Evolutionary conservation across 2,329 filamentous ascomycete genomes (phyloP), one percentile per base, ranked within the genome.

Genomic region (Colletotrichum liriopes): DNA sequence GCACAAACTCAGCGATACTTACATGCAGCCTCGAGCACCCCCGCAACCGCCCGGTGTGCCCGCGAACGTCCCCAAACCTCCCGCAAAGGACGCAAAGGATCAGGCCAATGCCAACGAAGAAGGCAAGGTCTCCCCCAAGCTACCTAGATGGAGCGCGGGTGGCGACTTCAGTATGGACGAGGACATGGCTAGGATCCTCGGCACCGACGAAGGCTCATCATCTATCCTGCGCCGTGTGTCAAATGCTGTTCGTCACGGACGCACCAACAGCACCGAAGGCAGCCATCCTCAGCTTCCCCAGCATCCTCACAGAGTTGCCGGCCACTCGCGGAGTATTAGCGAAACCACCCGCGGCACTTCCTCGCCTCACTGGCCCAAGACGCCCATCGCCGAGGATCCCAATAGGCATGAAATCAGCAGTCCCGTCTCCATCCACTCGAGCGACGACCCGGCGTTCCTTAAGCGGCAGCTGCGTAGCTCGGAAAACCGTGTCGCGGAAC

Each of bases 141-240:
- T 94, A 74, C 90, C 93, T 75, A 88, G 92, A 77, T 94, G 90
- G 90, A 97, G 93, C 81, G 88, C 90, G 54, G 94, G 94, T 64
- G 94, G 92, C 66, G 95, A 97, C 75, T 96, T 98, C 78, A 96
- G 93, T 72, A 91, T 98, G 92, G 96, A 98, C 75, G 95, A 98
- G 81, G 96, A 98, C 79, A 94, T 98, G 90, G 93, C 94, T 65
- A 92, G 95, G 69, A 96, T 98, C 70, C 86, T 98, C 72, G 93
- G 91, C 51, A 92, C 90, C 26, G 94, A 96, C 72, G 93, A 95
- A 79, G 87, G 88, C 54, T 92, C 91, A 41, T 92, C 94, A 35
- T 96, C 94, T 1, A 93, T 98, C 73, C 86, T 98, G 74, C 93
- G 94, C 69, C 91, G 94, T 64, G 93, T 98, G 51, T 98, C 96